A percentile compares a stretch with the other conserved stretches of the same genome.
These are phyloP conservation scores for Salicornia ramosissima DNA, from an alignment of 148 eudicot species.

Conservation along the genomic window DNA sequence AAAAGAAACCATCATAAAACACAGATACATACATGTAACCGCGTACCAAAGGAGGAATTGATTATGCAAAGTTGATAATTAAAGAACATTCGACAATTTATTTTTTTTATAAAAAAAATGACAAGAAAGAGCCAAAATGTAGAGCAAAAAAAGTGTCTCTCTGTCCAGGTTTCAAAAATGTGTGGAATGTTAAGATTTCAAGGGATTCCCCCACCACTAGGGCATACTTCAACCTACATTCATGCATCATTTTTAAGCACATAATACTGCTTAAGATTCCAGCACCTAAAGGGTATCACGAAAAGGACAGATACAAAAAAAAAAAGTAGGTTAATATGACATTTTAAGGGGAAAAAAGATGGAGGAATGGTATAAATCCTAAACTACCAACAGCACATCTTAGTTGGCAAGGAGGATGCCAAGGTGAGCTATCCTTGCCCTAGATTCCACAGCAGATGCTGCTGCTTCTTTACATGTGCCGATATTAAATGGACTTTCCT, in stretches of 20 bases:
- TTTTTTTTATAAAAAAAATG: constrained; percentile 14
- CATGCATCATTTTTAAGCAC: constrained; percentile 19
- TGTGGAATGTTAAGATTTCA: constrained; percentile 13
- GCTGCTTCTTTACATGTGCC: constrained; percentile 20
- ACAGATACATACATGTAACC: background rate
- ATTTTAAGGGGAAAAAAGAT: background rate
- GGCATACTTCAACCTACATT: constrained; percentile 21
- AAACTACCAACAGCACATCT: constrained; percentile 25
- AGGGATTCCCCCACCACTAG: constrained; percentile 14
- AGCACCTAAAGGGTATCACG: constrained; percentile 24
- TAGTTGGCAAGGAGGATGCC: constrained; percentile 25
- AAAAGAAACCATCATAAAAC: constrained; percentile 2
- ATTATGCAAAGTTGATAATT: constrained; percentile 25
- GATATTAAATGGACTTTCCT: constrained; percentile 2
- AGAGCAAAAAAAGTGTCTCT: constrained; percentile 16
- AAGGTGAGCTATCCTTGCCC: constrained; percentile 21
- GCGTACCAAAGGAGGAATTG: constrained; percentile 17
- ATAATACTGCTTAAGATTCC: constrained; percentile 35
- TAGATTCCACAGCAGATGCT: constrained; percentile 20
- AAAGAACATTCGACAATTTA: constrained; percentile 19
- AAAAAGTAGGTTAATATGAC: background rate
- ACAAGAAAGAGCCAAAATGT: background rate
- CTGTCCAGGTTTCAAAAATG: constrained; percentile 19
- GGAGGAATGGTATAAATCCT: constrained; percentile 21
- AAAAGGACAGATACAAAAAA: constrained; percentile 27